Evolutionary conservation across 2,329 filamentous ascomycete species (phyloP), one percentile per base, ranked within the genome.

Genomic region (Curvularia sp.): DNA sequence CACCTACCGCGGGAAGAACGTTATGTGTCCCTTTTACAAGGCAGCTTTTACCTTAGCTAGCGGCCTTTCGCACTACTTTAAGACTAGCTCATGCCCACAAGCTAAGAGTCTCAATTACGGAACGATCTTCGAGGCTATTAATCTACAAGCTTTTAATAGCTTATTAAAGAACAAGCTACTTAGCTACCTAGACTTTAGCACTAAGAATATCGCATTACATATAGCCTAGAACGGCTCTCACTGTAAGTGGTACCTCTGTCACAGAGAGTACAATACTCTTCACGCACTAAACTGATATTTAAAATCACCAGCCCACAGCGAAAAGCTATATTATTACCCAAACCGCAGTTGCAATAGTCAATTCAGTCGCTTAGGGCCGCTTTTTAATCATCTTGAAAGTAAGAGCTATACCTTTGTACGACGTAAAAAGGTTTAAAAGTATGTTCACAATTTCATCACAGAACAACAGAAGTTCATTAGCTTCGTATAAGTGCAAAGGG

Each of bases 11-110:
- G 81, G 81, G 53, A 57, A 48, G 0, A 70, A 70, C 1, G 70
- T 87, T 7, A 0, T 42, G 0, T 90, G 87, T 50, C 86, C 83
- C 0, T 88, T 86, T 66, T 89, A 87, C 73, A 68, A 76, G 35
- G 58, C 47, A 2, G 28, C 8, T 2, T 85, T 79, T 60, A 74
- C 80, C 9, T 82, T 82, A 0, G 84, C 85, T 1, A 84, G 82
- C 0, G 86, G 85, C 4, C 63, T 88, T 4, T 68, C 77, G 0
- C 78, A 86, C 67, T 85, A 89, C 61, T 72, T 89, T 0, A 87
- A 89, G 62, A 73, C 66, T 0, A 82, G 83, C n/a, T 72, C 77
- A 0, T 89, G 87, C 51, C 79, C 79, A 0, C 70, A 71, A 0
- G 83, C 84, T 0, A 74, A 69, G 0, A 53, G 63, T 2, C 43